Evolutionary conservation across 441 rosid species (phyloP).

Genomic region (Codiaeum variegatum): DNA sequence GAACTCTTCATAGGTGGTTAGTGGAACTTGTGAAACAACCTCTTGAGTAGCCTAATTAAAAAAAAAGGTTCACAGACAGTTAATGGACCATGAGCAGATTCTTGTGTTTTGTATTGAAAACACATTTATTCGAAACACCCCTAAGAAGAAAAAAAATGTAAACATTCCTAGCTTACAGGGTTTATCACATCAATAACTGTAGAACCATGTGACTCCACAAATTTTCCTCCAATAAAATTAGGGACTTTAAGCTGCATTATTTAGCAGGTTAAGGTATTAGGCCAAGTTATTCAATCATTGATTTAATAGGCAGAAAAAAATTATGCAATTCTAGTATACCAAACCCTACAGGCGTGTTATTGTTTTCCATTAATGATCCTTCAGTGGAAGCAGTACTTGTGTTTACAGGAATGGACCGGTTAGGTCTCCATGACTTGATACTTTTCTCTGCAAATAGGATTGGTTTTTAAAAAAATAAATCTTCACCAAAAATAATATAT

Average conservation of each 20-base stretch:
- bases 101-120: background rate
- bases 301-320: background rate
- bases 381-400: conserved; percentile 20
- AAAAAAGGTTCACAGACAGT: background rate
- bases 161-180: conserved; percentile 44
- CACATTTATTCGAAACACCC: background rate
- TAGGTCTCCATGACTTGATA: conserved; percentile 47
- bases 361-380: conserved; percentile 30
- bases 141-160: background rate
- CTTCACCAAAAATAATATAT: background rate
- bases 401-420: conserved; percentile 30
- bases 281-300: background rate
- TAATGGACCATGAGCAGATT: background rate
- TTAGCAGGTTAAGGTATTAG: conserved; percentile 2
- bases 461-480: background rate
- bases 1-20: conserved; percentile 52
- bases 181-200: conserved; percentile 43
- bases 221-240: conserved; percentile 56
- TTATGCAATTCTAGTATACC: conserved; percentile 9
- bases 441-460: conserved; percentile 38
- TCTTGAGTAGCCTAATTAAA: conserved; percentile 52
- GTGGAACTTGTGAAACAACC: conserved; percentile 53
- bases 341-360: conserved; percentile 33
- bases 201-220: conserved; percentile 41
- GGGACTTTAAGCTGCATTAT: conserved; percentile 37